These are phyloP conservation scores for Carnegiea gigantea DNA, from an alignment of 179 eudicot species.

Conservation along the genomic window DNA sequence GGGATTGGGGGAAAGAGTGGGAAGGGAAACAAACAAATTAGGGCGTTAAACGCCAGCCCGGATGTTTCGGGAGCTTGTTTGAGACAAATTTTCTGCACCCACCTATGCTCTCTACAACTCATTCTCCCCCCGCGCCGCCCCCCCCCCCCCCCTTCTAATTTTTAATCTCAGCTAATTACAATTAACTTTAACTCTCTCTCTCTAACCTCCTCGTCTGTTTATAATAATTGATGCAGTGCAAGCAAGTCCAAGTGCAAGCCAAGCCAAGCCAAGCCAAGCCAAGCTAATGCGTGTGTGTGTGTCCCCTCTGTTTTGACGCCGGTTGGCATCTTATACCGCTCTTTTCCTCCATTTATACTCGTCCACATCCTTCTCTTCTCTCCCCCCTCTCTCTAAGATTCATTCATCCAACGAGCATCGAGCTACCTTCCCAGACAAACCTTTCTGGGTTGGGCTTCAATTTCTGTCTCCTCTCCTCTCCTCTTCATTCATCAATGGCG, in stretches of 20 bases:
- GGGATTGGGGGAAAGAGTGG: background rate
- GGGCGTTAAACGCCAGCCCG: slow-evolving; percentile 45
- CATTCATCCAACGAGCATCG: background rate
- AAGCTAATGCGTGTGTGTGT: slow-evolving; percentile 15
- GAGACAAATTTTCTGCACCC: slow-evolving; percentile 40
- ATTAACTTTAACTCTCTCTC: background rate
- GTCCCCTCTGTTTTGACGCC: slow-evolving; percentile 57
- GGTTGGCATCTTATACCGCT: slow-evolving; percentile 74
- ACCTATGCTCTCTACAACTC: slow-evolving; percentile 19
- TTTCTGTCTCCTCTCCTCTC: background rate
- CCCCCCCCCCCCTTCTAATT: background rate
- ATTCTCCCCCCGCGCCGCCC: slow-evolving; percentile 14
- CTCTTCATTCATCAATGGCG: background rate
- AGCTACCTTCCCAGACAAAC: background rate
- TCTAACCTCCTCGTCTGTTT: background rate
- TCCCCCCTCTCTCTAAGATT: background rate
- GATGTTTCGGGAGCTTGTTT: slow-evolving; percentile 52
- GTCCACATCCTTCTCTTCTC: slow-evolving; percentile 41
- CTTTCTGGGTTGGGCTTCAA: background rate
- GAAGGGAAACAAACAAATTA: slow-evolving; percentile 20
- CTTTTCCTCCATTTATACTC: slow-evolving; percentile 49
- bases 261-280: no score
- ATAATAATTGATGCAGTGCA: background rate
- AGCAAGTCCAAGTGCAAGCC: background rate
- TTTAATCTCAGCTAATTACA: background rate